phyloP scores from a whole-genome alignment of 2,329 filamentous ascomycete genomes.

The Penicillium hesseltinei region DNA sequence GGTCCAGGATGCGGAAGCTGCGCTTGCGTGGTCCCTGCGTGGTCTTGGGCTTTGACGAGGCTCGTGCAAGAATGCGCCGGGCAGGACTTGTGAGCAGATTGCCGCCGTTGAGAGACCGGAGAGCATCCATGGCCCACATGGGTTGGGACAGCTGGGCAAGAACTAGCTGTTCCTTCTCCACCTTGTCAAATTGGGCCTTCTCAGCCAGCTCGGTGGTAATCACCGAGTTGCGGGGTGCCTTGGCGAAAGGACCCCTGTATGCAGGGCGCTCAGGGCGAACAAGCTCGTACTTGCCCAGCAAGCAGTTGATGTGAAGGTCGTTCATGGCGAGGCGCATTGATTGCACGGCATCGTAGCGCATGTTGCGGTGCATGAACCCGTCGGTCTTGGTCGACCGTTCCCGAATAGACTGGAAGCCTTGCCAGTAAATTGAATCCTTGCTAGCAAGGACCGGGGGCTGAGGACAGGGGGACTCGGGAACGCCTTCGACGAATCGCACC shows the following conservation, averaged over 20 bases:
- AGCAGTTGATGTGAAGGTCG: conserved; percentile 71
- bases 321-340: conserved; percentile 73
- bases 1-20: conserved; percentile 72
- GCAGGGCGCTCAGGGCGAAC: conserved; percentile 68
- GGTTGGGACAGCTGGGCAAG: conserved; percentile 65
- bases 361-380: conserved; percentile 78
- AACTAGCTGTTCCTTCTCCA: conserved; percentile 78
- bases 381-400: conserved; percentile 67
- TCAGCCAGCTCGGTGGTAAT: conserved; percentile 60
- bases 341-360: conserved; percentile 86
- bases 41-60: conserved; percentile 21
- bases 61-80: conserved; percentile 31
- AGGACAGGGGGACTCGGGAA: conserved; percentile 42
- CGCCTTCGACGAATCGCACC: conserved; percentile 33
- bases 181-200: conserved; percentile 37
- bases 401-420: conserved; percentile 75
- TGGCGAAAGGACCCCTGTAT: conserved; percentile 67
- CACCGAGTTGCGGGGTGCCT: conserved; percentile 68
- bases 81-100: conserved; percentile 58
- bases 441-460: conserved; percentile 43
- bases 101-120: conserved; percentile 60
- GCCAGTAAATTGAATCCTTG: conserved; percentile 80
- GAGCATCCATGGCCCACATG: conserved; percentile 63
- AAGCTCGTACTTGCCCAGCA: conserved; percentile 82
- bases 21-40: conserved; percentile 26